phyloP scores from a whole-genome alignment of 257 asterid species.

The Nyctanthes arbortristis region DNA sequence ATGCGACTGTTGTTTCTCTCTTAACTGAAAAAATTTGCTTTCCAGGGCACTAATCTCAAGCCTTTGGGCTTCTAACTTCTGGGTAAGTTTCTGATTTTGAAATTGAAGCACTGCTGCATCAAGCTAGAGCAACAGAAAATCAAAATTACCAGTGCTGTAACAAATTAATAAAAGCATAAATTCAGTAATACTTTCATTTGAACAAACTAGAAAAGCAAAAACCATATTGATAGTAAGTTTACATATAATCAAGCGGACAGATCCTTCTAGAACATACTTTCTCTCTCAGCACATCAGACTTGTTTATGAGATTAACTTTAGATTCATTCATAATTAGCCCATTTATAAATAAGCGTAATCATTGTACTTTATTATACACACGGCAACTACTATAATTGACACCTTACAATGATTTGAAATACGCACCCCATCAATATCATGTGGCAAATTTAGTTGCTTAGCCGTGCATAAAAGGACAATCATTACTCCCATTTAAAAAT shows the following conservation, averaged over 20 bases:
- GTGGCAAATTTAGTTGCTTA: too few relatives aligned
- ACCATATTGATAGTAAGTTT: constrained; percentile 12
- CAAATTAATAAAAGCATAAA: constrained; percentile 22
- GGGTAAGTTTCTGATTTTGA: constrained; percentile 90
- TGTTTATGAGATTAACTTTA: too few relatives aligned
- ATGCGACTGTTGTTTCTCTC: constrained; percentile 63
- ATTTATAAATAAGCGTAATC: too few relatives aligned
- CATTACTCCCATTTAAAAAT: too few relatives aligned
- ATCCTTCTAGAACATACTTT: not conserved
- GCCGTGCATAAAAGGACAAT: too few relatives aligned
- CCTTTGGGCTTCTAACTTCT: constrained; percentile 90
- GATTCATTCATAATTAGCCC: too few relatives aligned
- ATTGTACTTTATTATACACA: too few relatives aligned
- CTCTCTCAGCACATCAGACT: not conserved
- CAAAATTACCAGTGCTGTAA: constrained; percentile 8
- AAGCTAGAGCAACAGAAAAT: constrained; percentile 50
- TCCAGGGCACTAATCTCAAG: constrained; percentile 64
- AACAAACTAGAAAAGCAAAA: constrained; percentile 7
- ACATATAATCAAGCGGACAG: constrained; percentile 10
- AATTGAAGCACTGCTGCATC: constrained; percentile 86
- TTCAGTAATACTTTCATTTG: constrained; percentile 11
- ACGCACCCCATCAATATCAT: too few relatives aligned
- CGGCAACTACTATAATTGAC: too few relatives aligned
- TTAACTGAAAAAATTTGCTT: constrained; percentile 50
- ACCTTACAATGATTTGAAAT: too few relatives aligned